Percentiles rank a stretch among this genome's conserved stretches.
phyloP scores from a whole-genome alignment of 768 basidiomycete genomes.

The Tulasnella sp. region DNA sequence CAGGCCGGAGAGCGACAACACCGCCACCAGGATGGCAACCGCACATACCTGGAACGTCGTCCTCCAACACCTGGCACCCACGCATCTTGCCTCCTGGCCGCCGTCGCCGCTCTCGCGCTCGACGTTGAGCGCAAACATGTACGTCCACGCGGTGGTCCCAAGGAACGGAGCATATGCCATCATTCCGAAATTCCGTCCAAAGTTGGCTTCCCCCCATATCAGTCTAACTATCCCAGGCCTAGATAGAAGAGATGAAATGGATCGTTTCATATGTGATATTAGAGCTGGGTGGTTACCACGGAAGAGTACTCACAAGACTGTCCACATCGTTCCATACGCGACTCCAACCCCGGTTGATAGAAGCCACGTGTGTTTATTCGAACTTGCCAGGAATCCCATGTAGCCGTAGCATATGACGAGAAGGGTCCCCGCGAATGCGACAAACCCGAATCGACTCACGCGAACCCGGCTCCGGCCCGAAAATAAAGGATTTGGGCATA shows the following conservation, averaged over 20 bases:
- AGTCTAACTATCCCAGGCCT: constrained; percentile 69
- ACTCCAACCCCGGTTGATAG: constrained; percentile 65
- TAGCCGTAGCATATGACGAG: constrained; percentile 53
- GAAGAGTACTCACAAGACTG: constrained; percentile 54
- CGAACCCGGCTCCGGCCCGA: constrained; percentile 42
- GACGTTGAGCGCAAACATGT: constrained; percentile 63
- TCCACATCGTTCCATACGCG: constrained; percentile 67
- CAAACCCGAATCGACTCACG: constrained; percentile 60
- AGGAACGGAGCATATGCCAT: constrained; percentile 70
- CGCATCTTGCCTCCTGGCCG: constrained; percentile 39
- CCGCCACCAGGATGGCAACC: constrained; percentile 44
- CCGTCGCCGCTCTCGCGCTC: constrained; percentile 41
- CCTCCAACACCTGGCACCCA: constrained; percentile 60
- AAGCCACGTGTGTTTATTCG: constrained; percentile 58
- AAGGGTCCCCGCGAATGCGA: constrained; percentile 46
- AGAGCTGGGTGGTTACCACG: constrained; percentile 2
- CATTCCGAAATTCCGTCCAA: constrained; percentile 60
- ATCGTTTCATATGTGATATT: constrained; percentile 8
- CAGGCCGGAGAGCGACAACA: background rate
- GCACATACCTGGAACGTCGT: constrained; percentile 57
- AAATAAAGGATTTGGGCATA: constrained; percentile 57
- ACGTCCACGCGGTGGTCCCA: constrained; percentile 73
- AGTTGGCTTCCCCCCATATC: constrained; percentile 65
- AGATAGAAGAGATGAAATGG: constrained; percentile 16
- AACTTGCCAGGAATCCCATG: constrained; percentile 48